Conservation (phyloP, 2,329 filamentous ascomycete species). For the Dichotomopilus funicola region DNA sequence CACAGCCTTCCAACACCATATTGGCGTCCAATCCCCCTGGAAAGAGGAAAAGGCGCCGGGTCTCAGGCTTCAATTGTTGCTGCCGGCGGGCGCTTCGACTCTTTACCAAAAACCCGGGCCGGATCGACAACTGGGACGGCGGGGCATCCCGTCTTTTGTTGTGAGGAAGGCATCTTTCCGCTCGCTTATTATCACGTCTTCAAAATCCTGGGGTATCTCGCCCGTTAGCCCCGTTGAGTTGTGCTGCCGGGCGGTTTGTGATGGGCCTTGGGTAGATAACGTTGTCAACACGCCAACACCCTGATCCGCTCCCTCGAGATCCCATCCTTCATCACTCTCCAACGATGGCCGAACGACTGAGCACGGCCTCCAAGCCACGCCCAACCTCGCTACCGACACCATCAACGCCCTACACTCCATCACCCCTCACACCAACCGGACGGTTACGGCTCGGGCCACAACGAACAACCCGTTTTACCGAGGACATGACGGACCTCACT, state of each 20-base stretch:
- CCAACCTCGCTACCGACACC: not conserved
- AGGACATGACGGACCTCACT: constrained; percentile 27
- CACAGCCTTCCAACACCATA: not conserved
- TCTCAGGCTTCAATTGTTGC: not conserved
- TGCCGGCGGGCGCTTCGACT: not conserved
- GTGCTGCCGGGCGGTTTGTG: no score
- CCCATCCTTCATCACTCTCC: not conserved
- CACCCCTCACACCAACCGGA: not conserved
- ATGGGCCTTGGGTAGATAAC: not conserved
- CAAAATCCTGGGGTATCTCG: not conserved
- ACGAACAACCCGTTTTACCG: constrained; percentile 24
- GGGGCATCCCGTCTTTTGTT: not conserved
- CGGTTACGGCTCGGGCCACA: constrained; percentile 11
- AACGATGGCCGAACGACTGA: constrained; percentile 4
- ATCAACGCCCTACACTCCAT: constrained; percentile 2
- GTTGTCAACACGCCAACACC: not conserved
- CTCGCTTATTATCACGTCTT: not conserved
- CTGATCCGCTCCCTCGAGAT: not conserved
- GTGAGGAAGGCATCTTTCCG: not conserved
- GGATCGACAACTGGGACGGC: not conserved
- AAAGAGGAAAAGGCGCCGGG: not conserved
- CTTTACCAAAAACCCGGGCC: not conserved
- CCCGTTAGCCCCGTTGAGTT: not conserved
- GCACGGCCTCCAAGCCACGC: not conserved
- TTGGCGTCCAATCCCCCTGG: not conserved